phyloP scores from a whole-genome alignment of 352 stramenopile genomes.

The Pseudoperonospora humuli region DNA sequence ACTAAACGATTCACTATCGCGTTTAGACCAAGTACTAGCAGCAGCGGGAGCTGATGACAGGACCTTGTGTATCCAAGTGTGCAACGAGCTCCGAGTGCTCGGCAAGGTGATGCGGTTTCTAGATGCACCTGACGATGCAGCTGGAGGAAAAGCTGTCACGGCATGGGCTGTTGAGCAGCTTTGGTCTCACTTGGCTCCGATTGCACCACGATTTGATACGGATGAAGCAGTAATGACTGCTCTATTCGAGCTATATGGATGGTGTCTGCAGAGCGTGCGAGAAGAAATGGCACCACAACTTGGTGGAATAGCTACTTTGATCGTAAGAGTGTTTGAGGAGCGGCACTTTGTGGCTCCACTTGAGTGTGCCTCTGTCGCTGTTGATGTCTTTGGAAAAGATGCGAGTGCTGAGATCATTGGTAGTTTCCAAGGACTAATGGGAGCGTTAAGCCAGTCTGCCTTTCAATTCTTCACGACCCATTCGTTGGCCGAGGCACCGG shows the following conservation, averaged over 20 bases:
- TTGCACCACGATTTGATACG: slow-evolving; percentile 30
- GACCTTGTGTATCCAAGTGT: slow-evolving; percentile 18
- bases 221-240: slow-evolving; percentile 43
- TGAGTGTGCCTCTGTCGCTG: slow-evolving; percentile 51
- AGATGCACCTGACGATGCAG: slow-evolving; percentile 44
- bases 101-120: slow-evolving; percentile 62
- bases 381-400: slow-evolving; percentile 59
- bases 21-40: slow-evolving; percentile 39
- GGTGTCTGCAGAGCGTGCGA: slow-evolving; percentile 59
- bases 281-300: slow-evolving; percentile 50
- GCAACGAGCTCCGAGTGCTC: slow-evolving; percentile 57
- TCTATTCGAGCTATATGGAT: slow-evolving; percentile 62
- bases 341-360: slow-evolving; percentile 48
- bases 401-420: slow-evolving; percentile 33
- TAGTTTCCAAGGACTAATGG: slow-evolving; percentile 52
- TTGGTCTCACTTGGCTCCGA: slow-evolving; percentile 48
- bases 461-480: slow-evolving; percentile 61
- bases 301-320: slow-evolving; percentile 39
- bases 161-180: slow-evolving; percentile 39
- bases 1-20: slow-evolving; percentile 37
- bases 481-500: slow-evolving; percentile 46
- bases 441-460: slow-evolving; percentile 44
- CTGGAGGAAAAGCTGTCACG: slow-evolving; percentile 40
- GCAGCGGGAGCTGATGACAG: slow-evolving; percentile 12
- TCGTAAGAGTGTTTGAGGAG: slow-evolving; percentile 53